phyloP scores from a whole-genome alignment of 371 early-diverging fungal species.

The Apophysomyces elegans region DNA sequence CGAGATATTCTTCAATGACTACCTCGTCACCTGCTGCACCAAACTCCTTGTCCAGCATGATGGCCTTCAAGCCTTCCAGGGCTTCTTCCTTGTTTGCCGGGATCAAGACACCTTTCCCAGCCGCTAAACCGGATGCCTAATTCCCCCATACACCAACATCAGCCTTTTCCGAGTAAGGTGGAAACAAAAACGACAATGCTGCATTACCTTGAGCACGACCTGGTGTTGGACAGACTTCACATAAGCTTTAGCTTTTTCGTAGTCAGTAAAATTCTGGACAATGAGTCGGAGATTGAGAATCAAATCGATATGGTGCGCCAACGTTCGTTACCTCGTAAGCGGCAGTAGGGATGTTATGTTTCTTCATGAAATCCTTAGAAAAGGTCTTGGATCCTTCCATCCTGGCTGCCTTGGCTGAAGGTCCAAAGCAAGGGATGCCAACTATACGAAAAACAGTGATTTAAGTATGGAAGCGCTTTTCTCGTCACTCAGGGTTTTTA shows the following conservation, averaged over 20 bases:
- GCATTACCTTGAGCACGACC: slow-evolving; percentile 76
- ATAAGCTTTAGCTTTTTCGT: slow-evolving; percentile 76
- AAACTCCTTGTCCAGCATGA: slow-evolving; percentile 91
- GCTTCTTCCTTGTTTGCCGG: slow-evolving; percentile 90
- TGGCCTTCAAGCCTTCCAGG: slow-evolving; percentile 76
- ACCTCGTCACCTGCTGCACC: slow-evolving; percentile 91
- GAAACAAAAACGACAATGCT: slow-evolving; percentile 5
- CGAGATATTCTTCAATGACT: slow-evolving; percentile 93
- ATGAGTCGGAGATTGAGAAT: background rate
- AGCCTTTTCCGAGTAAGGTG: background rate
- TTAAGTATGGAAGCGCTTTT: background rate
- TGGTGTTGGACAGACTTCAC: slow-evolving; percentile 61
- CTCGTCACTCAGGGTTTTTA: background rate
- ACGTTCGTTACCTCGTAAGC: slow-evolving; percentile 67
- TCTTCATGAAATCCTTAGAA: slow-evolving; percentile 97
- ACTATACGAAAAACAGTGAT: slow-evolving; percentile 47
- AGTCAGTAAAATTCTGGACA: slow-evolving; percentile 82
- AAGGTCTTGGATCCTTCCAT: slow-evolving; percentile 98
- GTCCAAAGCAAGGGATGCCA: slow-evolving; percentile 95
- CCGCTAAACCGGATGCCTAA: slow-evolving; percentile 95
- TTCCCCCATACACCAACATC: background rate
- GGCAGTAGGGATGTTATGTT: slow-evolving; percentile 95
- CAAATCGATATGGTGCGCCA: too few relatives aligned
- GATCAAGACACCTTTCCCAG: slow-evolving; percentile 96
- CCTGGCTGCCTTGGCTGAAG: slow-evolving; percentile 86